These are phyloP conservation scores for Trametes sanguinea DNA, from an alignment of 768 basidiomycete species.

Conservation along the genomic window DNA sequence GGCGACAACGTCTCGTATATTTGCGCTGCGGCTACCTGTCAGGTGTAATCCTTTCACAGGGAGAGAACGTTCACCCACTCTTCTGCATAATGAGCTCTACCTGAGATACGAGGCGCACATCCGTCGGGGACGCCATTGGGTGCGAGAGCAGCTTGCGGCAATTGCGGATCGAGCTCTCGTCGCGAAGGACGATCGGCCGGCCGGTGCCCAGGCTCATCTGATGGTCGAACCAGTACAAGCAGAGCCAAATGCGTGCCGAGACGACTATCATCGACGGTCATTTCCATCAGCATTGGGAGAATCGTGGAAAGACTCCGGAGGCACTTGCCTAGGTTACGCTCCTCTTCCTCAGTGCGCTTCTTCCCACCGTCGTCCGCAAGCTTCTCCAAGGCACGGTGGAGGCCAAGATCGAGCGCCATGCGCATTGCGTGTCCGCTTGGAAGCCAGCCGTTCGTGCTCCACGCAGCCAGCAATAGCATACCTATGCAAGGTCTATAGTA, in stretches of 20 bases:
- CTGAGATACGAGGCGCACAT: slow-evolving; percentile 83
- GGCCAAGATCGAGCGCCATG: slow-evolving; percentile 91
- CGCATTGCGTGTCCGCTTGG: slow-evolving; percentile 95
- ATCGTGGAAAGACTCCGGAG: too few relatives aligned
- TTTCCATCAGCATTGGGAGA: too few relatives aligned
- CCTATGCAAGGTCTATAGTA: slow-evolving; percentile 43
- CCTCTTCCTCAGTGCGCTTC: slow-evolving; percentile 73
- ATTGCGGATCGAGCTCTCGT: slow-evolving; percentile 84
- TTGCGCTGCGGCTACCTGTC: slow-evolving; percentile 59
- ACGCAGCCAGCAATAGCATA: slow-evolving; percentile 89
- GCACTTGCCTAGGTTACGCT: slow-evolving; percentile 54
- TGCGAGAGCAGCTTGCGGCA: slow-evolving; percentile 81
- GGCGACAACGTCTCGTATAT: slow-evolving; percentile 90
- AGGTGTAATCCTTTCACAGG: not conserved
- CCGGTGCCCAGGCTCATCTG: slow-evolving; percentile 96
- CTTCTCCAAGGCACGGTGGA: slow-evolving; percentile 91
- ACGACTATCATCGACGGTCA: slow-evolving; percentile 53
- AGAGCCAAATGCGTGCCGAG: slow-evolving; percentile 91
- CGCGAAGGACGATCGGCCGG: slow-evolving; percentile 85
- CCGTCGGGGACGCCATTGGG: slow-evolving; percentile 86
- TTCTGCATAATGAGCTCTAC: slow-evolving; percentile 92
- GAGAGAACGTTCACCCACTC: slow-evolving; percentile 50
- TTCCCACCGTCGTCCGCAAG: slow-evolving; percentile 67
- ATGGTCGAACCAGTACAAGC: slow-evolving; percentile 95
- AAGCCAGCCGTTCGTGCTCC: slow-evolving; percentile 94